These are phyloP conservation scores for Termitomyces titanicus DNA, from an alignment of 768 basidiomycete genomes.

Conservation along the genomic window DNA sequence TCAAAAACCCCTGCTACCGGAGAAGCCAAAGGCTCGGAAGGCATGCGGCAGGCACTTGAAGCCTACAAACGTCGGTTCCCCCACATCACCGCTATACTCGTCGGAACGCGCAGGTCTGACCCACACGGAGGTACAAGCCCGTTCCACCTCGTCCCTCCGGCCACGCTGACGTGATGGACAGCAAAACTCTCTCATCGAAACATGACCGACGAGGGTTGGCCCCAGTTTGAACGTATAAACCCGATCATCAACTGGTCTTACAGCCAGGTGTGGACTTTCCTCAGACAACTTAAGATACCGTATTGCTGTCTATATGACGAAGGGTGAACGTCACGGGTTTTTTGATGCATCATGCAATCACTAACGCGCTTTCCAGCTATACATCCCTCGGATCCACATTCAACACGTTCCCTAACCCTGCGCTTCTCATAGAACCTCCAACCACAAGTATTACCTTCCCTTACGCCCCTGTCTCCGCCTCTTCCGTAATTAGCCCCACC, in stretches of 20 bases:
- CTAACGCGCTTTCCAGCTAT: slow-evolving; percentile 53
- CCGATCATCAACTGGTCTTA: slow-evolving; percentile 98
- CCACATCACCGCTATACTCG: slow-evolving; percentile 73
- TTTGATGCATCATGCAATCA: not conserved
- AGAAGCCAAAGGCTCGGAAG: slow-evolving; percentile 56
- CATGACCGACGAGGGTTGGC: slow-evolving; percentile 90
- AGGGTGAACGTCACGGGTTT: slow-evolving; percentile 53
- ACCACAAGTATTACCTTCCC: slow-evolving; percentile 7
- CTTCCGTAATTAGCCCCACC: slow-evolving; percentile 21
- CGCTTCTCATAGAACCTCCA: slow-evolving; percentile 46
- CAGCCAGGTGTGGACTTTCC: slow-evolving; percentile 83
- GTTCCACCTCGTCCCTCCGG: not conserved
- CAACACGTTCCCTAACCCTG: slow-evolving; percentile 93
- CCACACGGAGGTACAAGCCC: slow-evolving; percentile 83
- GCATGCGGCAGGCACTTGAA: slow-evolving; percentile 78
- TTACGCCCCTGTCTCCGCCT: slow-evolving; percentile 17
- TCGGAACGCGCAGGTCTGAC: slow-evolving; percentile 87
- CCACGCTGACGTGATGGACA: slow-evolving; percentile 23
- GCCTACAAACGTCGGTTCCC: slow-evolving; percentile 67
- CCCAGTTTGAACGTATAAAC: slow-evolving; percentile 83
- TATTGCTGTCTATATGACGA: slow-evolving; percentile 90
- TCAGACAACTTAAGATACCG: slow-evolving; percentile 68
- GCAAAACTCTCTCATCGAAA: slow-evolving; percentile 69
- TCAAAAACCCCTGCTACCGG: slow-evolving; percentile 34
- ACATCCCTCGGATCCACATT: slow-evolving; percentile 95